These are phyloP conservation scores for Cyclotella atomus DNA, from an alignment of 108 stramenopile genomes.

Conservation along the genomic window DNA sequence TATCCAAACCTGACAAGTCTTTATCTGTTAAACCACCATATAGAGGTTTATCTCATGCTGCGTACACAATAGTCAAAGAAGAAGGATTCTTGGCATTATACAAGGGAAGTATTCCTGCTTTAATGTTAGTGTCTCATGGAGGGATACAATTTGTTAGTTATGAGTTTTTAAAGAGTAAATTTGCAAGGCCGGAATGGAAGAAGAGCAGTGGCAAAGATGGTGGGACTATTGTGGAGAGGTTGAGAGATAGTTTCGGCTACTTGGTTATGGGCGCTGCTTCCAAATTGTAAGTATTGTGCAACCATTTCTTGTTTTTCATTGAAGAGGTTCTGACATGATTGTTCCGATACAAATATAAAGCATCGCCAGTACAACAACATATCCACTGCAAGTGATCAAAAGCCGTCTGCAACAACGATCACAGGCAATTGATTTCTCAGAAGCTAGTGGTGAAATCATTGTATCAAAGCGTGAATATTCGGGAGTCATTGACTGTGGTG, in stretches of 20 bases:
- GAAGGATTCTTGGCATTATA: constrained; percentile 95
- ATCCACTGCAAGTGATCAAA: constrained; percentile 96
- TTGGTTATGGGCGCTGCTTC: constrained; percentile 85
- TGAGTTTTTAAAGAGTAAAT: constrained; percentile 89
- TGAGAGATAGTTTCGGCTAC: constrained; percentile 79
- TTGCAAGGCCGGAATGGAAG: constrained; percentile 42
- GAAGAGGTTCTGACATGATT: no score
- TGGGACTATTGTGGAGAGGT: constrained; percentile 46
- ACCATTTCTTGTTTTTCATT: background rate
- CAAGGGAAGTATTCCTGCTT: constrained; percentile 92
- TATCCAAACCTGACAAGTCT: constrained; percentile 27
- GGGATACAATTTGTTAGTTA: constrained; percentile 97
- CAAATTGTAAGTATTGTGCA: constrained; percentile 68
- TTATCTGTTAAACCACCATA: constrained; percentile 72
- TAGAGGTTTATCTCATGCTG: constrained; percentile 70
- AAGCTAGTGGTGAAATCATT: constrained; percentile 66
- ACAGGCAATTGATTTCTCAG: constrained; percentile 66
- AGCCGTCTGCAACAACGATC: constrained; percentile 94
- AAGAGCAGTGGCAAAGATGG: constrained; percentile 29
- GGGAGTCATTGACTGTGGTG: constrained; percentile 68
- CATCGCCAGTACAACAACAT: constrained; percentile 85
- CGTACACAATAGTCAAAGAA: constrained; percentile 85
- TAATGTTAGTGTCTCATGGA: constrained; percentile 95
- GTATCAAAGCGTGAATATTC: constrained; percentile 72
- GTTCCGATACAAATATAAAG: no score